phyloP scores from a whole-genome alignment of 2,329 filamentous ascomycete genomes.

The Mycogone perniciosa region DNA sequence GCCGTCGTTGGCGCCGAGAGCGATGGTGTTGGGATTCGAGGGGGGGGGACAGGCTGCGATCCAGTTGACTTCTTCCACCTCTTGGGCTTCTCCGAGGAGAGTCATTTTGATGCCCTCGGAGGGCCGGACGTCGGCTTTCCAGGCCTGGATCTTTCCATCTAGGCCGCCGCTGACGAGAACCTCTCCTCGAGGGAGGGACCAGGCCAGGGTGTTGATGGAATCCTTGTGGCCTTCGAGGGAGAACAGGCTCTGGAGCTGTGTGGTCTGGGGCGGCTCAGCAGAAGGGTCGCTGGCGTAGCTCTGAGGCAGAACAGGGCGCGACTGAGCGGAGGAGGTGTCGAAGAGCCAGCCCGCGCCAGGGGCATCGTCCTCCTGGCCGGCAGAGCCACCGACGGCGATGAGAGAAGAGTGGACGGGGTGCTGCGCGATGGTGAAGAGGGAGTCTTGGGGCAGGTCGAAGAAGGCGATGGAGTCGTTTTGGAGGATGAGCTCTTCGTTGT shows the following conservation, averaged over 20 bases:
- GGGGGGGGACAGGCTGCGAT: slow-evolving; percentile 66
- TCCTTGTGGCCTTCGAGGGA: slow-evolving; percentile 86
- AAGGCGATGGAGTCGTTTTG: slow-evolving; percentile 91
- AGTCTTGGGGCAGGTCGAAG: slow-evolving; percentile 86
- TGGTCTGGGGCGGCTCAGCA: slow-evolving; percentile 45
- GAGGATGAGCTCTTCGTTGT: slow-evolving; percentile 67
- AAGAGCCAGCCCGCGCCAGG: slow-evolving; percentile 81
- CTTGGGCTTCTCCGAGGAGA: slow-evolving; percentile 71
- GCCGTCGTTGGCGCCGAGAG: slow-evolving; percentile 82
- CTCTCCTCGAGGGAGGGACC: slow-evolving; percentile 76
- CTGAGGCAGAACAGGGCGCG: slow-evolving; percentile 63
- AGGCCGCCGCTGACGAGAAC: slow-evolving; percentile 82
- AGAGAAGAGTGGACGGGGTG: slow-evolving; percentile 74
- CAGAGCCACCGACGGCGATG: slow-evolving; percentile 77
- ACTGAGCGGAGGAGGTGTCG: slow-evolving; percentile 60
- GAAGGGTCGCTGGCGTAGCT: slow-evolving; percentile 63
- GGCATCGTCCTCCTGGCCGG: slow-evolving; percentile 51
- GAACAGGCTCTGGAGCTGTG: slow-evolving; percentile 58
- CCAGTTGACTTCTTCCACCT: slow-evolving; percentile 97
- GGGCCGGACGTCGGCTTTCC: slow-evolving; percentile 46
- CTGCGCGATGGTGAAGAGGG: slow-evolving; percentile 90
- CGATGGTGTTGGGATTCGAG: slow-evolving; percentile 70
- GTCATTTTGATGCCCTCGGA: slow-evolving; percentile 44
- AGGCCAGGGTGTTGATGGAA: slow-evolving; percentile 79
- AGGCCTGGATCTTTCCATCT: slow-evolving; percentile 74